These are phyloP conservation scores for Gossypium thurberi DNA, from an alignment of 345 rosid species.

Conservation along the genomic window DNA sequence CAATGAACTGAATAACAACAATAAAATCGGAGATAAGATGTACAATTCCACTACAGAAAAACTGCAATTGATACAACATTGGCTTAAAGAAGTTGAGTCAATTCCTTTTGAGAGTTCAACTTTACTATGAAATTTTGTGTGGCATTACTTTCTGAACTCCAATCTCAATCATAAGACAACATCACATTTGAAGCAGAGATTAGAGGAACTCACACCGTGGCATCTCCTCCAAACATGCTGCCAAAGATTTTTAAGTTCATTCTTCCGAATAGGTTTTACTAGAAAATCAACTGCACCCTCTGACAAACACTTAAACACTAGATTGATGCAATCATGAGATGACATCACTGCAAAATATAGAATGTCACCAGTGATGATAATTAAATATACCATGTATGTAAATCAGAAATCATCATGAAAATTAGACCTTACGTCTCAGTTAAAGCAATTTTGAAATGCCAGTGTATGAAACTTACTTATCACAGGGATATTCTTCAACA, in stretches of 20 bases:
- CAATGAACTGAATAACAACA: slow-evolving; percentile 8
- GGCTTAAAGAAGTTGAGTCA: background rate
- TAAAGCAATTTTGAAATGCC: background rate
- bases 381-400: slow-evolving; percentile 17
- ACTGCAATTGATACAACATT: background rate
- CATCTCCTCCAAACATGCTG: slow-evolving; percentile 87
- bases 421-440: slow-evolving; percentile 13
- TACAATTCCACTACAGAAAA: background rate
- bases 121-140: background rate
- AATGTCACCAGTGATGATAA: slow-evolving; percentile 11
- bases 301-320: slow-evolving; percentile 79
- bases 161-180: background rate
- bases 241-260: slow-evolving; percentile 78
- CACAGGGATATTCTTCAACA: slow-evolving; percentile 61
- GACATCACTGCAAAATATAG: slow-evolving; percentile 65
- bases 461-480: slow-evolving; percentile 36
- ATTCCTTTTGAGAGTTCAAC: background rate
- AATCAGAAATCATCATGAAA: slow-evolving; percentile 12
- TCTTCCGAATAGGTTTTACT: slow-evolving; percentile 79
- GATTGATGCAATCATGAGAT: slow-evolving; percentile 69
- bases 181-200: slow-evolving; percentile 16
- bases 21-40: slow-evolving; percentile 2
- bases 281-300: slow-evolving; percentile 83
- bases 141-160: background rate
- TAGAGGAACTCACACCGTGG: slow-evolving; percentile 53